Base-by-base conservation (phyloP, 805 yeast genomes). In the Saturnispora bothae region DNA sequence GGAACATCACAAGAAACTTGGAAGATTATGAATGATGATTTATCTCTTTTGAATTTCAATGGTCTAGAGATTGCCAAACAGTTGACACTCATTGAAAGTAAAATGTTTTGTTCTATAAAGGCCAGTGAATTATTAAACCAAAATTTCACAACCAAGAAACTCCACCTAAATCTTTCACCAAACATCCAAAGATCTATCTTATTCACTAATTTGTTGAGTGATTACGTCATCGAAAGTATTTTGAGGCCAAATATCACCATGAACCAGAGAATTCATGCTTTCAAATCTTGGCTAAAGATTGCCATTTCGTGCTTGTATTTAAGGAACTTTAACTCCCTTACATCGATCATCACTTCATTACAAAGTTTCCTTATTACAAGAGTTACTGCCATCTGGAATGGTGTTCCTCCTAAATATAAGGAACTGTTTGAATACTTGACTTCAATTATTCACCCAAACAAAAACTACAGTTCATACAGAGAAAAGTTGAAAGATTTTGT, bases 61-160 rank as follows among this genome's bases (percentile, higher is more conserved):
- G 78, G 85, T 0, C 61, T 80, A 47, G 92, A 82, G 48, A 62
- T 80, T 18, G 88, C 92, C 3, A 82, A 80, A 50, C 92, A 82
- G 47, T 60, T 83, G 33, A 81, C 92, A 0, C 59, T 80, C 15
- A 71, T 83, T 43, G 94, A 83, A 52, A 73, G 82, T 2, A 67
- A 66, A 30, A 66, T 83, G 34, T 82, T 77, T 56, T 64, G 83
- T 43, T 59, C 71, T 1, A 73, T 83, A 38, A 69, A 68, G 48
- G 73, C 81, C 2, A 76, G 70, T 32, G 94, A 83, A 51, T 60
- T 83, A 36, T 56, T 81, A 39, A 75, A 78, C 51, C 77, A 71
- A 37, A 79, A 76, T 49, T 78, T 69, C 52, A 65, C 79, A 2
- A 65, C 76, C 12, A 74, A 75, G 46, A 72, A 76, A 42, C 67